Base-by-base conservation (phyloP, 116 monocot genomes). In the Phalaenopsis hybrid region DNA sequence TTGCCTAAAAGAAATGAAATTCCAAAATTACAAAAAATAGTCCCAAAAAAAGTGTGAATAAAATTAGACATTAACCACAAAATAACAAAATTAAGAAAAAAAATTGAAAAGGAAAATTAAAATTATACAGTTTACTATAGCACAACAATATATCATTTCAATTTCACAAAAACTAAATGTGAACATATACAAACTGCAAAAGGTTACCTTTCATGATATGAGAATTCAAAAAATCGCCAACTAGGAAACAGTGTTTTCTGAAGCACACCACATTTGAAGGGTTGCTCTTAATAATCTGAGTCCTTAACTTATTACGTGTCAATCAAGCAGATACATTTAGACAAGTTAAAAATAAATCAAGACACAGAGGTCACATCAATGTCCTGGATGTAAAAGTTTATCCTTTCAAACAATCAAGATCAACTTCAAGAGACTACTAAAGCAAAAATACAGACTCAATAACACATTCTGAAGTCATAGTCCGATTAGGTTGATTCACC, bases 1-100 rank as follows among this genome's bases (percentile, higher is more conserved):
- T 90, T 18, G 86, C 95, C 95, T 96, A 77, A 67, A 59, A 76
- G 9, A 0, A 34, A 57, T 1, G 72, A 34, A 41, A 1, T 37
- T 41, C 16, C 72, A 37, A 41, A 31, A 17, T 49, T 31, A 73
- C 23, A 74, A 18, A 81, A 51, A 43, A 20, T 31, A 74, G 72
- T 72, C 41, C 37, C 65, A 65, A 72, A 41, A 41, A 72, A 37
- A 72, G 12, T 21, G 25, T 23, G 65, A 25, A 21, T 65, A 10
- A 65, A 65, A 44, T 6, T 12, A 33, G 44, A 0, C 11, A 82
- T 25, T 9, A 59, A 45, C 44, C 44, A 59, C 13, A 61, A 33
- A 52, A 37, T 23, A 79, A 20, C 45, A 49, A 48, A 46, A 81
- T 5, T 15, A 1, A 81, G 15, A 59, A 76, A 76, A 46, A 33